phyloP scores from a whole-genome alignment of 352 stramenopile genomes.

The Globisporangium orthogonon region DNA sequence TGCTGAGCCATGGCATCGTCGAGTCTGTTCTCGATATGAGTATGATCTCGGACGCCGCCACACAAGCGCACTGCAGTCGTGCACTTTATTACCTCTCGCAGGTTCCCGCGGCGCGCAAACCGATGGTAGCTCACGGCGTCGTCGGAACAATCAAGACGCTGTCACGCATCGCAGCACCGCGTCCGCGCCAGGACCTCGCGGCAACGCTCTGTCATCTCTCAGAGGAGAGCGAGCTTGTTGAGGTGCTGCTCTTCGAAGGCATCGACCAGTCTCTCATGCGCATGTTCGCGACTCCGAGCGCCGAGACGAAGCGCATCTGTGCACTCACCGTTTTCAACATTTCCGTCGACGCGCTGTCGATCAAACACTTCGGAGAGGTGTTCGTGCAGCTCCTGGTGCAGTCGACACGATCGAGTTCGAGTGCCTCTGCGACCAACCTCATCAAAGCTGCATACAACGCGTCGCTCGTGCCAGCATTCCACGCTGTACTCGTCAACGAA shows the following conservation, averaged over 20 bases:
- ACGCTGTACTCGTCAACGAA: conserved; percentile 48
- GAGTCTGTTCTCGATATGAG: conserved; percentile 46
- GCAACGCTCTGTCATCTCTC: conserved; percentile 63
- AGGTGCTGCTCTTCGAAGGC: conserved; percentile 62
- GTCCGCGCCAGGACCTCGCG: conserved; percentile 48
- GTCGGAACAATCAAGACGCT: conserved; percentile 40
- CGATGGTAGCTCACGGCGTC: conserved; percentile 47
- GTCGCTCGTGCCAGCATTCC: conserved; percentile 45
- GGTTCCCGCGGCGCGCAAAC: conserved; percentile 31
- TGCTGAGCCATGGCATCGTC: conserved; percentile 67
- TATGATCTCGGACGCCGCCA: conserved; percentile 34
- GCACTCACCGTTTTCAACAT: conserved; percentile 66
- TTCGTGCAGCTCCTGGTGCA: conserved; percentile 53
- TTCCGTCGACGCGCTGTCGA: conserved; percentile 39
- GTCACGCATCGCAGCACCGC: conserved; percentile 20
- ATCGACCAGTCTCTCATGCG: conserved; percentile 53
- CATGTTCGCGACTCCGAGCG: conserved; percentile 31
- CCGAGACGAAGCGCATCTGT: conserved; percentile 67
- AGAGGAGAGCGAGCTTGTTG: conserved; percentile 45
- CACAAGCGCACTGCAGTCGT: conserved; percentile 57
- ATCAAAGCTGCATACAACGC: conserved; percentile 74
- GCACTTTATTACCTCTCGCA: conserved; percentile 60
- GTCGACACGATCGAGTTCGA: conserved; percentile 14
- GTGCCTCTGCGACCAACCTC: conserved; percentile 28
- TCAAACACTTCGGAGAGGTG: conserved; percentile 60